Conservation (phyloP, 108 stramenopile genomes). For the Nitzschia putrida region DNA sequence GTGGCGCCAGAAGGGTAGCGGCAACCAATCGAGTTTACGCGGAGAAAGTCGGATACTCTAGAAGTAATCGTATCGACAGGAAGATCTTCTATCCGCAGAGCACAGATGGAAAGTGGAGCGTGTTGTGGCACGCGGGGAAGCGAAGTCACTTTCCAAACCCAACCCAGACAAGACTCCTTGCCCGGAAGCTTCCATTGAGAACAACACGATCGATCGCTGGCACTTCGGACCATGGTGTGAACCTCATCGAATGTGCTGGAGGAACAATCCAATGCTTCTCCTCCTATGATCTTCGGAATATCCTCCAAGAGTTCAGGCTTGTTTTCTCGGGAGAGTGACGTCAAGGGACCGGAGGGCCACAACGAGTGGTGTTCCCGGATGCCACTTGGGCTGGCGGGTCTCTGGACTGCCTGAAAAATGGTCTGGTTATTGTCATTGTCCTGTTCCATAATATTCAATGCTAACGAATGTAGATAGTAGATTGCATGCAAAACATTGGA, state of each 20-base stretch:
- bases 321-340: neutral
- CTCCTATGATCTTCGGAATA: no score
- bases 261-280: neutral
- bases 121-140: conserved; percentile 12
- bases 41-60: conserved; percentile 17
- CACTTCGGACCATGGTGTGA: neutral
- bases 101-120: conserved; percentile 4
- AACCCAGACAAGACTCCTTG: neutral
- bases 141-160: conserved; percentile 17
- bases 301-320: neutral
- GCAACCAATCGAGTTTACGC: conserved; percentile 6
- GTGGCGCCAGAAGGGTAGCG: conserved; percentile 1
- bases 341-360: no score
- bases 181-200: neutral
- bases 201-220: neutral
- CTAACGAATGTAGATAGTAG: no score
- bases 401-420: no score
- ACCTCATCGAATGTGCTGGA: neutral
- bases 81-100: conserved; percentile 5
- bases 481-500: no score
- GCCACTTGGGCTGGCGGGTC: no score
- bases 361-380: no score
- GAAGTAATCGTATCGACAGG: conserved; percentile 13
- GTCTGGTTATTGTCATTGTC: no score
- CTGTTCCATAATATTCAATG: no score